These are phyloP conservation scores for Raffaelea ambrosiae DNA, from an alignment of 2,329 filamentous ascomycete species.

Conservation along the genomic window DNA sequence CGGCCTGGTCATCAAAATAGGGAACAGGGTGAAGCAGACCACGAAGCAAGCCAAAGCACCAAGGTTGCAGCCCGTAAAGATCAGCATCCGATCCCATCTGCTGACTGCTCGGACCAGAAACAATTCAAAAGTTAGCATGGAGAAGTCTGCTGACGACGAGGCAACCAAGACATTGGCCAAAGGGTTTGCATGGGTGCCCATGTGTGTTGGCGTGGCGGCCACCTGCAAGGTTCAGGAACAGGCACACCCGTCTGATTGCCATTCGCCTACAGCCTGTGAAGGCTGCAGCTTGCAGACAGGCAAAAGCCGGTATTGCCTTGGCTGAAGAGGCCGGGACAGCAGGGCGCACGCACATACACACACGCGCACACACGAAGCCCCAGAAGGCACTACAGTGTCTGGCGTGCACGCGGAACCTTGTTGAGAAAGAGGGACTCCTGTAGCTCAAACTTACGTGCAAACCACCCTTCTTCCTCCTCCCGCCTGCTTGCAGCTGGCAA, in stretches of 20 bases:
- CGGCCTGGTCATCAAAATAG: conserved; percentile 68
- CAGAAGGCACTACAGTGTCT: too few relatives aligned
- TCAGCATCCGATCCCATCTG: conserved; percentile 89
- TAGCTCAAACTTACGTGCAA: conserved; percentile 84
- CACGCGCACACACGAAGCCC: too few relatives aligned
- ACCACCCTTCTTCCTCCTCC: conserved; percentile 93
- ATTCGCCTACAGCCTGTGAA: too few relatives aligned
- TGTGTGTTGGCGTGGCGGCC: background rate
- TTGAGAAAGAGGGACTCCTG: too few relatives aligned
- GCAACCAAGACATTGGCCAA: conserved; percentile 16
- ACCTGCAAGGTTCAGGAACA: too few relatives aligned
- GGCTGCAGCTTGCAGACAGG: too few relatives aligned
- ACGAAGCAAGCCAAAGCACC: conserved; percentile 87
- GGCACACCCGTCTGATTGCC: conserved; percentile 1
- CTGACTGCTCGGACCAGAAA: conserved; percentile 57
- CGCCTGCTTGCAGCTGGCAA: conserved; percentile 75
- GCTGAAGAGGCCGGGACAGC: too few relatives aligned
- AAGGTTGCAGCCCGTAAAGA: conserved; percentile 87
- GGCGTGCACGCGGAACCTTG: too few relatives aligned
- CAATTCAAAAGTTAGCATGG: conserved; percentile 13
- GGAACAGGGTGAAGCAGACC: conserved; percentile 85
- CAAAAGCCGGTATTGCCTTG: too few relatives aligned
- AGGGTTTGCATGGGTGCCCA: too few relatives aligned
- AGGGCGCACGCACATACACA: too few relatives aligned
- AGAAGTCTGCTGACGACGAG: conserved; percentile 9